Conservation (phyloP, 2,329 filamentous ascomycete genomes). For the Dactylella cylindrospora region DNA sequence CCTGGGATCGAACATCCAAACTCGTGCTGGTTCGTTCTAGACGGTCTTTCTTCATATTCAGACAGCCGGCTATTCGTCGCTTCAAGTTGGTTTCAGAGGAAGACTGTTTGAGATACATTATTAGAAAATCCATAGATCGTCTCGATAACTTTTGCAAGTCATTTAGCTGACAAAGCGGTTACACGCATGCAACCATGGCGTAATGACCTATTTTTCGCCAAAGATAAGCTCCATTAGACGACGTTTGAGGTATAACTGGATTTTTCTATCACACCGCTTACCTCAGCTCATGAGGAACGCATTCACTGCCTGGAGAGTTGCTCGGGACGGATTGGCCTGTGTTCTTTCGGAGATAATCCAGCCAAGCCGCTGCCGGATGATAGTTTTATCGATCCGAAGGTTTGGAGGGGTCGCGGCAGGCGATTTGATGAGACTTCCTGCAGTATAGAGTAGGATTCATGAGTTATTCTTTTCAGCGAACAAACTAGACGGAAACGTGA, state of each 20-base stretch:
- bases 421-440: slow-evolving; percentile 18
- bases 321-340: slow-evolving; percentile 77
- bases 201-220: too few relatives aligned
- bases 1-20: too few relatives aligned
- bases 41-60: background rate
- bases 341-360: slow-evolving; percentile 78
- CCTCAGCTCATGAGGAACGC: slow-evolving; percentile 70
- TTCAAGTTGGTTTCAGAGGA: slow-evolving; percentile 34
- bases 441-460: slow-evolving; percentile 17
- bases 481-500: background rate
- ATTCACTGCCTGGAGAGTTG: slow-evolving; percentile 88
- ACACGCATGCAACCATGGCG: slow-evolving; percentile 1
- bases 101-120: slow-evolving; percentile 21
- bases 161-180: background rate
- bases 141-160: background rate
- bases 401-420: slow-evolving; percentile 4
- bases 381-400: slow-evolving; percentile 65
- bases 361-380: slow-evolving; percentile 76
- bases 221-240: too few relatives aligned
- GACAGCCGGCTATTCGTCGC: background rate
- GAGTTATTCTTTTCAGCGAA: background rate
- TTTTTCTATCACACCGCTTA: too few relatives aligned
- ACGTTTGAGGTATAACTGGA: too few relatives aligned
- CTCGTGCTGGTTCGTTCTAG: slow-evolving; percentile 22
- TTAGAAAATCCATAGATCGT: slow-evolving; percentile 13